These are phyloP conservation scores for Mallotus nudiflorus DNA, from an alignment of 345 rosid genomes.

Conservation along the genomic window DNA sequence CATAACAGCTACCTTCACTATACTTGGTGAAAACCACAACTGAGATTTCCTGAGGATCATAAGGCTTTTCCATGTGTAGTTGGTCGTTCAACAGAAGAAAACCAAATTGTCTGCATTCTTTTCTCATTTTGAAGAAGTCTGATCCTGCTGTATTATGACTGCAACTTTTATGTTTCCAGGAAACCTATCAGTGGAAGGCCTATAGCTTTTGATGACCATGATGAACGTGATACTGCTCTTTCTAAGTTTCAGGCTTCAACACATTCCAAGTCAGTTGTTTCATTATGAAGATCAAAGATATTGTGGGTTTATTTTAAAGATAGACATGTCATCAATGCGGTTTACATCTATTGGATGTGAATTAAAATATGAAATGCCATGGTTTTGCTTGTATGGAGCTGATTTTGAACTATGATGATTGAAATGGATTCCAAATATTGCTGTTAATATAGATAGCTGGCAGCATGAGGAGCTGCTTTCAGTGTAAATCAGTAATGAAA, in stretches of 20 bases:
- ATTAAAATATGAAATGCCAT: not conserved
- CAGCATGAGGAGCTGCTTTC: constrained; percentile 7
- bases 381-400: constrained; percentile 7
- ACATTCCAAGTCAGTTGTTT: constrained; percentile 58
- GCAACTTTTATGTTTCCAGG: constrained; percentile 37
- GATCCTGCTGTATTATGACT: too few relatives aligned
- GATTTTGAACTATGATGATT: constrained; percentile 1
- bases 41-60: too few relatives aligned
- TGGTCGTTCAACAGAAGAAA: too few relatives aligned
- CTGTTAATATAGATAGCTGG: not conserved
- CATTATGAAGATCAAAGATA: constrained; percentile 33
- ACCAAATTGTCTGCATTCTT: too few relatives aligned
- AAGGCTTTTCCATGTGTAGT: too few relatives aligned
- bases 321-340: not conserved
- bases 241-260: constrained; percentile 50
- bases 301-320: constrained; percentile 8
- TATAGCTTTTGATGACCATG: constrained; percentile 44
- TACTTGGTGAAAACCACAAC: too few relatives aligned
- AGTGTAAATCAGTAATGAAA: not conserved
- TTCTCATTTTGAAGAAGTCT: too few relatives aligned
- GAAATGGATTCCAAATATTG: not conserved
- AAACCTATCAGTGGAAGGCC: constrained; percentile 35
- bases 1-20: too few relatives aligned
- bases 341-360: constrained; percentile 6
- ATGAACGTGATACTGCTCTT: constrained; percentile 58